Evolutionary conservation across 1,284 basidiomycete species (phyloP), one percentile per base, ranked within the genome.

Genomic region (Apiotrichum porosum): DNA sequence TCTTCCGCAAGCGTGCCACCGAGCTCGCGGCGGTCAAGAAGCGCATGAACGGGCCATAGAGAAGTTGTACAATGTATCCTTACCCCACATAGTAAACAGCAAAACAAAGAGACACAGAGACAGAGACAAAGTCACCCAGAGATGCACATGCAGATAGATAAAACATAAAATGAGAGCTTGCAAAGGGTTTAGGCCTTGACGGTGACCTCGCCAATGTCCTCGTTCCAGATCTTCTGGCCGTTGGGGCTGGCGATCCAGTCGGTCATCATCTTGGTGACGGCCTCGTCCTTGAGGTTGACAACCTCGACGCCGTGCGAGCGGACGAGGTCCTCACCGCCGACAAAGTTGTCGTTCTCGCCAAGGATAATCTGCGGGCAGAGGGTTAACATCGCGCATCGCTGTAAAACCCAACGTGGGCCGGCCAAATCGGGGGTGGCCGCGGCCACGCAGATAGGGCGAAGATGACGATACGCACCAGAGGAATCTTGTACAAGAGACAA

Each of bases 201-300:
- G n/a, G n/a, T n/a, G n/a, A n/a, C n/a, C n/a, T n/a, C n/a, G n/a
- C 65, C 65, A 21, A 67, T 67, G 50, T 67, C 65, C 54, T 67
- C 65, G 42, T 60, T 60, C 65, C 65, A 67, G 6, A 61, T 51
- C 37, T 49, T 49, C 13, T 36, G 12, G 1, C 63, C 65, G 3
- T 42, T 44, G 6, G 47, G 44, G 32, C 55, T 54, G 19, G 50
- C 49, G 44, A 67, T 62, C 65, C 65, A 67, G 18, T 62, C 57
- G 10, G 19, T 37, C 59, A 67, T 63, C 56, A 67, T 60, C 51
- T 48, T 47, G 3, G 54, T 56, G 31, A 62, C 59, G 37, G 52
- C 55, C 5, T 32, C 31, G 42, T 56, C 47, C 24, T 56, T 24
- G 47, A 64, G 61, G 39, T 67, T 64, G 50, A 67, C 48, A 18